A percentile compares a stretch with the other conserved stretches of the same genome.
Conservation (phyloP, 495 filamentous ascomycete genomes). For the Umbilicaria muhlenbergii region DNA sequence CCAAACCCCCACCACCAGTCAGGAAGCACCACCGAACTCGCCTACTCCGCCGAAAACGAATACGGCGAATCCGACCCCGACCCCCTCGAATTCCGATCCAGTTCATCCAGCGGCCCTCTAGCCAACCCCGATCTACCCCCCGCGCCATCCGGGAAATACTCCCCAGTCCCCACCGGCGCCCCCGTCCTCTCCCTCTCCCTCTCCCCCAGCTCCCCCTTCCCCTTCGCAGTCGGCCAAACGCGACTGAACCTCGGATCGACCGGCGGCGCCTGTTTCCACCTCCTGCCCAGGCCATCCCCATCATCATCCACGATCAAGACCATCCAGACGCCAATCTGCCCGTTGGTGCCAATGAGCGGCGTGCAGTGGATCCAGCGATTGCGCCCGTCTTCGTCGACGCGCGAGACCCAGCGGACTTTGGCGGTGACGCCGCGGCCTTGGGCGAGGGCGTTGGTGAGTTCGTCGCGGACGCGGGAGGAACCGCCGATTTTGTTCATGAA, state of each 20-base stretch:
- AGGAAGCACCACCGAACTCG: no score
- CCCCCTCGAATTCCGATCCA: no score
- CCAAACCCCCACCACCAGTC: no score
- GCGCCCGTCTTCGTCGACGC: conserved; percentile 26
- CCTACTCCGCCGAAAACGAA: no score
- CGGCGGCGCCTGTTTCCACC: conserved; percentile 12
- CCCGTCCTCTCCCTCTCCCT: no score
- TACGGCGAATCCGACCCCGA: no score
- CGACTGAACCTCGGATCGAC: conserved; percentile 6
- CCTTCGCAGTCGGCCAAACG: no score
- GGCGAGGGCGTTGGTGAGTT: conserved; percentile 35
- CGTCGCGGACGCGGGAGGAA: conserved; percentile 30
- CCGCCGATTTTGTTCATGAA: conserved; percentile 48
- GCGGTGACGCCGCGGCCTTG: conserved; percentile 42
- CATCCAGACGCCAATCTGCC: conserved; percentile 49
- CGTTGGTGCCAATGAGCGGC: conserved; percentile 39
- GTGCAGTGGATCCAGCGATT: conserved; percentile 48
- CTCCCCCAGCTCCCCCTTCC: no score
- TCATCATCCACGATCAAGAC: conserved; percentile 11
- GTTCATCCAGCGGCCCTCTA: no score
- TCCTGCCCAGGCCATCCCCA: conserved; percentile 4
- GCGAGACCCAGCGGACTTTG: conserved; percentile 40
- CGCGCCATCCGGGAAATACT: no score
- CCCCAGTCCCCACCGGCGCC: no score
- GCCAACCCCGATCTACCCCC: no score